Evolutionary conservation across 768 basidiomycete species (phyloP), one percentile per base, ranked within the genome.

Genomic region (Naganishia vaughanmartiniae): DNA sequence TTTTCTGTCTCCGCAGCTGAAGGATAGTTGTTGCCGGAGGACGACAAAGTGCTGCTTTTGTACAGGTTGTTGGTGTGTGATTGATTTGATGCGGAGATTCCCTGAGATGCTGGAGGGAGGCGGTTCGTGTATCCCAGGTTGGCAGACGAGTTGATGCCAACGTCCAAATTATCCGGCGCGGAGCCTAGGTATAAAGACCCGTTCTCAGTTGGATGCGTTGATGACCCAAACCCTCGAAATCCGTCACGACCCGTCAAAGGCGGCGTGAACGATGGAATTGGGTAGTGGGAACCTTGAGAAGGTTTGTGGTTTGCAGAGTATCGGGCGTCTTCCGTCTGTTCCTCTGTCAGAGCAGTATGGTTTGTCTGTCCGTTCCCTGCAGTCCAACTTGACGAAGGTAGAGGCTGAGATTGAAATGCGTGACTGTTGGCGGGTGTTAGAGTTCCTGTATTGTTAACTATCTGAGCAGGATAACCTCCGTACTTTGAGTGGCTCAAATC

Each of bases 211-310:
- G 60, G 26, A 17, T 63, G 60, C 7, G 60, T 34, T 26, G 42
- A 26, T 2, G 60, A 63, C 10, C 21, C 60, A 45, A 63, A 63
- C 7, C 60, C 42, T 14, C 60, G 60, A 46, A 63, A 63, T 26
- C 42, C 60, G 36, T 63, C 60, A 10, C 60, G 60, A 28, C 60
- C 60, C n/a, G 60, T 63, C 24, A 63, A 17, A 26, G 60, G 60
- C 42, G 60, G 60, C n/a, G 60, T 63, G 42, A 63, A 63, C 24
- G 60, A 26, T 28, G 60, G n/a, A 26, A 63, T 28, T 11, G 39
- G 39, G 39, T 63, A 63, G 39, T 24, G 26, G 24, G 60, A 63
- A 3, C 39, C 24, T n/a, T 63, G 60, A 46, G 24, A 17, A 15
- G 26, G 60, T 26, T 63, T 63, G 60, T 63, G 60, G 26, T 63